Evolutionary conservation across 768 basidiomycete genomes (phyloP).

Genomic region (Roridomyces roridus): DNA sequence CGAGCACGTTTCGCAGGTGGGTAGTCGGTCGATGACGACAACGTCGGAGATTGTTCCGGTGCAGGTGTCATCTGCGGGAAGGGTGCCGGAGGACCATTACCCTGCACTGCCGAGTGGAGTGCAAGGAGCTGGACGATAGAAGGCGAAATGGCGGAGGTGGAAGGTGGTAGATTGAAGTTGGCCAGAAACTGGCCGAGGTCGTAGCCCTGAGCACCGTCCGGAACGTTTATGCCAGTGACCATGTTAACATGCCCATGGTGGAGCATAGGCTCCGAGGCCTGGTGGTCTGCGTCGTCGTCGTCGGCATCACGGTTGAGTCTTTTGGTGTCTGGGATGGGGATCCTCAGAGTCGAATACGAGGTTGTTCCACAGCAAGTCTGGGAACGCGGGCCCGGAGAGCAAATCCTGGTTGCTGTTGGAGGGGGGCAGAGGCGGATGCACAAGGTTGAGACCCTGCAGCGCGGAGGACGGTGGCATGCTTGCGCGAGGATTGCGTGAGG

Average conservation of each 20-base stretch:
- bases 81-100: conserved; percentile 30
- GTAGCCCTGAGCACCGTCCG: conserved; percentile 41
- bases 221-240: conserved; percentile 54
- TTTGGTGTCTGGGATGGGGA: conserved; percentile 43
- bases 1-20: conserved; percentile 61
- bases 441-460: conserved; percentile 84
- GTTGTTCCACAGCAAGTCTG: conserved; percentile 87
- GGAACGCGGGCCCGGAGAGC: conserved; percentile 66
- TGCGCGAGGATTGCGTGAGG: conserved; percentile 3
- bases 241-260: conserved; percentile 67
- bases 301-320: conserved; percentile 42
- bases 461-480: conserved; percentile 65
- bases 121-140: conserved; percentile 78
- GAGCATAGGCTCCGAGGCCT: conserved; percentile 45
- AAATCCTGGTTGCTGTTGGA: conserved; percentile 61
- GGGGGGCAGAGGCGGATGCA: conserved; percentile 56
- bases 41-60: conserved; percentile 20
- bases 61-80: conserved; percentile 27
- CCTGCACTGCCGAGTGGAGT: conserved; percentile 51
- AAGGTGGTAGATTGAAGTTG: conserved; percentile 35
- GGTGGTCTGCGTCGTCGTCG: conserved; percentile 47
- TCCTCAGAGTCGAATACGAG: conserved; percentile 82
- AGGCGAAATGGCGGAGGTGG: conserved; percentile 43
- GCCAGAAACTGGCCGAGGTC: conserved; percentile 47
- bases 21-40: conserved; percentile 35